Evolutionary conservation across 2,329 filamentous ascomycete genomes (phyloP).

Genomic region (Geosmithia flava): DNA sequence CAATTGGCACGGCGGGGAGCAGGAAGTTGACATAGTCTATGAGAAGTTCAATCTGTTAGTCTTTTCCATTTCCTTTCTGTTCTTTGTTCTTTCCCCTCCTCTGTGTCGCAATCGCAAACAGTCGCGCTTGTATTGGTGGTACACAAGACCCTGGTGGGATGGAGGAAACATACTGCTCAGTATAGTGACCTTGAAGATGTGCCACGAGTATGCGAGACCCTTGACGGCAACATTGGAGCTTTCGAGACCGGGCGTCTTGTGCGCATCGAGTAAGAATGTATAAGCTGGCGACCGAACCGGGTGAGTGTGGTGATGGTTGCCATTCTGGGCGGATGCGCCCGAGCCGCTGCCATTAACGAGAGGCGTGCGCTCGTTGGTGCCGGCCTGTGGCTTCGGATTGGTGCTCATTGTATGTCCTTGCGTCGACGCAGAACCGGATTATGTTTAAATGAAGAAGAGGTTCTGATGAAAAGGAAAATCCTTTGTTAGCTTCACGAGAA

Average conservation of each 20-base stretch:
- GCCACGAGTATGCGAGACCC: conserved; percentile 36
- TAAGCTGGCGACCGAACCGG: conserved; percentile 3
- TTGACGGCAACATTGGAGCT: conserved; percentile 32
- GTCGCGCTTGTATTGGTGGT: not conserved
- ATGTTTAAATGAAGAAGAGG: not conserved
- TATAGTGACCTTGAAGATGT: conserved; percentile 43
- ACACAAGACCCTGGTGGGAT: not conserved
- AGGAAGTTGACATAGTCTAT: conserved; percentile 54
- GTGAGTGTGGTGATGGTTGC: not conserved
- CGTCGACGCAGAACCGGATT: not conserved
- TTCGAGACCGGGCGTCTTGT: conserved; percentile 38
- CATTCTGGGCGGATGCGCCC: not conserved
- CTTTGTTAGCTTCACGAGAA: too few relatives aligned
- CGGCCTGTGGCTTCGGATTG: conserved; percentile 5
- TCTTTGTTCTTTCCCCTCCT: too few relatives aligned
- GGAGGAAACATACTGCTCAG: conserved; percentile 38
- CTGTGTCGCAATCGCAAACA: too few relatives aligned
- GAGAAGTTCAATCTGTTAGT: not conserved
- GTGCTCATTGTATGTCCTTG: conserved; percentile 15
- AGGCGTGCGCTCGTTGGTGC: conserved; percentile 25
- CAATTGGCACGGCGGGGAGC: conserved; percentile 62
- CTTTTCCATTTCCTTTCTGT: not conserved
- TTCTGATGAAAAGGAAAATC: too few relatives aligned
- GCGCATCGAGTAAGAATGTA: conserved; percentile 35
- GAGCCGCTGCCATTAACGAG: conserved; percentile 24